These are phyloP conservation scores for Saccharomyces hybrid DNA, from an alignment of 1,139 yeast genomes.

Conservation along the genomic window DNA sequence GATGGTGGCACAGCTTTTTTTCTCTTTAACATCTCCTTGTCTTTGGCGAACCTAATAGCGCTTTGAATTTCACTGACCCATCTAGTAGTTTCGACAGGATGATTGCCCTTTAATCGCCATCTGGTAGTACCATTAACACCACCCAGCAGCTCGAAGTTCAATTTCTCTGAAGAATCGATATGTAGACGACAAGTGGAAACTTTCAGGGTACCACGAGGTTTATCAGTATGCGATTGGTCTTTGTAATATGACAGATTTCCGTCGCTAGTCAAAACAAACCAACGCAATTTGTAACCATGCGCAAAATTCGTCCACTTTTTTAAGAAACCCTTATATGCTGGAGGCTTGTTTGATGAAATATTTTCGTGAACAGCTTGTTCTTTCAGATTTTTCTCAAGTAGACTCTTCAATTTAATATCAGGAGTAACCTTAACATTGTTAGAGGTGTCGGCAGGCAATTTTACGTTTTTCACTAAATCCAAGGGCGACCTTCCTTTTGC, in stretches of 20 bases:
- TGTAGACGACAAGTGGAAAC: constrained; percentile 74
- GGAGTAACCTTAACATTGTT: constrained; percentile 20
- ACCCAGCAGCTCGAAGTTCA: constrained; percentile 76
- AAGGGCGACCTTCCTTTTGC: constrained; percentile 73
- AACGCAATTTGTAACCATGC: constrained; percentile 85
- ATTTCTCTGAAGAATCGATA: constrained; percentile 83
- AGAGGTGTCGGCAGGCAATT: constrained; percentile 28
- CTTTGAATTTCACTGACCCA: constrained; percentile 97
- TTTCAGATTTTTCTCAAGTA: constrained; percentile 70
- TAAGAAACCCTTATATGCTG: constrained; percentile 81
- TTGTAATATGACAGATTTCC: constrained; percentile 86
- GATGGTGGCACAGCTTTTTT: constrained; percentile 17
- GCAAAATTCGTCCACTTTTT: constrained; percentile 97
- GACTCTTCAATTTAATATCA: constrained; percentile 52
- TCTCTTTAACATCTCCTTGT: constrained; percentile 40
- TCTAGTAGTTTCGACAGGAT: constrained; percentile 88
- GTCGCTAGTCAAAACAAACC: constrained; percentile 75
- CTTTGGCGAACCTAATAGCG: constrained; percentile 81
- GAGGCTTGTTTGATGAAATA: constrained; percentile 34
- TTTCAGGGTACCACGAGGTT: constrained; percentile 75
- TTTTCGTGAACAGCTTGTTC: constrained; percentile 61
- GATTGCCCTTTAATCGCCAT: constrained; percentile 90
- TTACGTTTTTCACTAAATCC: constrained; percentile 46
- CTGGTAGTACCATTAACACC: constrained; percentile 39
- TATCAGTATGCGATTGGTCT: constrained; percentile 72